Evolutionary conservation across 805 yeast genomes (phyloP).

Genomic region (Cyberlindnera mycetangii): DNA sequence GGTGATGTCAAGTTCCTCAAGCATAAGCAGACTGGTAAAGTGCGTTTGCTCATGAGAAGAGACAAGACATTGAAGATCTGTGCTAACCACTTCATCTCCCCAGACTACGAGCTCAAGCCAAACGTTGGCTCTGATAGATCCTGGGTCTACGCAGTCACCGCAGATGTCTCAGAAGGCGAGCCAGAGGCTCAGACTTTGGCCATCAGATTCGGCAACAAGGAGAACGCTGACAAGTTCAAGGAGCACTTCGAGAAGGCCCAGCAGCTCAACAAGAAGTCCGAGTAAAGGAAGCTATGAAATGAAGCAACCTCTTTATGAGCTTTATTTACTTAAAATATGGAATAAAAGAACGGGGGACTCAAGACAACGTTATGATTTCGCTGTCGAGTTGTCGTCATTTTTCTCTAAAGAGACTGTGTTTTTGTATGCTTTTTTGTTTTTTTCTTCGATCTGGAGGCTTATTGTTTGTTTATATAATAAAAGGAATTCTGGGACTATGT

Average conservation of each 20-base stretch:
- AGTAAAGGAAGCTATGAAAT: no score
- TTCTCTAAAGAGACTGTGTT: not conserved
- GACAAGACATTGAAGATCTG: slow-evolving; percentile 97
- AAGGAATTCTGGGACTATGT: no score
- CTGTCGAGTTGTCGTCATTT: not conserved
- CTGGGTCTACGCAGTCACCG: slow-evolving; percentile 95
- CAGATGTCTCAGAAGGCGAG: slow-evolving; percentile 92
- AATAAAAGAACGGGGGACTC: no score
- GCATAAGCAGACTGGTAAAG: slow-evolving; percentile 79
- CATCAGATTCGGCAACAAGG: slow-evolving; percentile 88
- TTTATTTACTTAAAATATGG: no score
- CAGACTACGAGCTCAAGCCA: slow-evolving; percentile 81
- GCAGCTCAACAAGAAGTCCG: slow-evolving; percentile 54
- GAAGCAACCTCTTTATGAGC: no score
- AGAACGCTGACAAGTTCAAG: slow-evolving; percentile 93
- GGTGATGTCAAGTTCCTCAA: slow-evolving; percentile 96
- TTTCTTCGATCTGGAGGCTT: no score
- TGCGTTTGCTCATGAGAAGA: slow-evolving; percentile 96
- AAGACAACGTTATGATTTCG: not conserved
- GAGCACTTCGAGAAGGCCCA: slow-evolving; percentile 87
- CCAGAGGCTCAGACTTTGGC: slow-evolving; percentile 97
- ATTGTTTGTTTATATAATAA: no score
- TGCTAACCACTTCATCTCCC: slow-evolving; percentile 89
- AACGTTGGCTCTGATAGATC: slow-evolving; percentile 97
- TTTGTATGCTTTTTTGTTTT: not conserved